Conservation (phyloP, 202 grass and related monocot genomes). For the Zoysia matrella region DNA sequence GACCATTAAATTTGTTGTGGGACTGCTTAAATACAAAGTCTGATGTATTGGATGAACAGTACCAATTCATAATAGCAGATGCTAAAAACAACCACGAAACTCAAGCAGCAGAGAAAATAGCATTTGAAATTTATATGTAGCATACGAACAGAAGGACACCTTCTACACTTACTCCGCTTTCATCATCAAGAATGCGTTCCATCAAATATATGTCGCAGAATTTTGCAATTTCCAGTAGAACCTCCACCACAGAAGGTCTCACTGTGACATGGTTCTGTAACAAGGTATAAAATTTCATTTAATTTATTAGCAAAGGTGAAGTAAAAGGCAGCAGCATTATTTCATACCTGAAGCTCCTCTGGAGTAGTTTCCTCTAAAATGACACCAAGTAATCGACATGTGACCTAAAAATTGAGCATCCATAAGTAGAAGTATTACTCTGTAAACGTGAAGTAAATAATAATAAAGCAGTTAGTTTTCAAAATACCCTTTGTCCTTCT, state of each 20-base stretch:
- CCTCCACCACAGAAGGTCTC: slow-evolving; percentile 74
- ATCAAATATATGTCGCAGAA: no score
- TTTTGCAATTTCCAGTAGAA: slow-evolving; percentile 47
- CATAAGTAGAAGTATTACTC: slow-evolving; percentile 22
- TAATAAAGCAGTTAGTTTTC: slow-evolving; percentile 22
- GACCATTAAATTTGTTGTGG: slow-evolving; percentile 14
- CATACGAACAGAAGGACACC: background rate
- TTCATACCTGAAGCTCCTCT: slow-evolving; percentile 91
- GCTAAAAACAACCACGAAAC: slow-evolving; percentile 1
- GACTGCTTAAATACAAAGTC: background rate
- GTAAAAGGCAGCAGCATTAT: slow-evolving; percentile 34
- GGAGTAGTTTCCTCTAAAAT: slow-evolving; percentile 91
- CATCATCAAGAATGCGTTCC: slow-evolving; percentile 84
- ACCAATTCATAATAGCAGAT: slow-evolving; percentile 10
- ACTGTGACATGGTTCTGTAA: slow-evolving; percentile 82
- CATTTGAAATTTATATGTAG: background rate
- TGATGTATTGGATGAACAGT: background rate
- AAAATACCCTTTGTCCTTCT: slow-evolving; percentile 87
- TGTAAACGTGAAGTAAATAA: slow-evolving; percentile 8
- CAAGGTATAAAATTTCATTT: slow-evolving; percentile 35
- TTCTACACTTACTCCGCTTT: slow-evolving; percentile 66
- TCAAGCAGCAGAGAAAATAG: background rate
- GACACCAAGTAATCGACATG: slow-evolving; percentile 91
- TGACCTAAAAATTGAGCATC: slow-evolving; percentile 62
- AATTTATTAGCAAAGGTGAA: background rate